phyloP scores from a whole-genome alignment of 2,329 filamentous ascomycete species.

The Ascochyta fabae region DNA sequence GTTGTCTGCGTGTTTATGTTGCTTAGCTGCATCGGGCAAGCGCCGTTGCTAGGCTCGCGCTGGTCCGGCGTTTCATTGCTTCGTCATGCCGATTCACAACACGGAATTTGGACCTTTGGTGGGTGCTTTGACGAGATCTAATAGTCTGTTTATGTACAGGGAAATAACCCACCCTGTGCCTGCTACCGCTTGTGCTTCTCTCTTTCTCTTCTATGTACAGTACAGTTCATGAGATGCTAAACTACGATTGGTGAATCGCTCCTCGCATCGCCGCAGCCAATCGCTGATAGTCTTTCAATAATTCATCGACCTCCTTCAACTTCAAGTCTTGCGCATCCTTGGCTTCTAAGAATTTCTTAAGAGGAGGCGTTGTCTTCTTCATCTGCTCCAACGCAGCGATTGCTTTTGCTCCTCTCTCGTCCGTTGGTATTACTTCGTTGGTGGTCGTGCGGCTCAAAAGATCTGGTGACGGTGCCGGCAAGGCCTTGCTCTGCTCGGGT shows the following conservation, averaged over 20 bases:
- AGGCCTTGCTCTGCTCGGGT: constrained; percentile 38
- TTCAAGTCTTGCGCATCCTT: constrained; percentile 54
- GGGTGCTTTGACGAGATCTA: not conserved
- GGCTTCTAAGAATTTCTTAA: constrained; percentile 56
- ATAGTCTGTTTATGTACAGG: not conserved
- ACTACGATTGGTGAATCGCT: constrained; percentile 46
- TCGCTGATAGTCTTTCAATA: constrained; percentile 53
- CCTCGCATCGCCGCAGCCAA: constrained; percentile 53
- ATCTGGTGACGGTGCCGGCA: constrained; percentile 30
- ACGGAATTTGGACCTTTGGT: not conserved
- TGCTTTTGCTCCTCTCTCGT: constrained; percentile 50
- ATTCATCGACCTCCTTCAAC: constrained; percentile 57
- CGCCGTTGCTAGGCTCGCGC: constrained; percentile 9
- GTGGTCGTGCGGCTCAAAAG: constrained; percentile 26
- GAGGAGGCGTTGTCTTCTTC: constrained; percentile 54
- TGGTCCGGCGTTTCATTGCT: constrained; percentile 2
- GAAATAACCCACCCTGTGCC: not conserved
- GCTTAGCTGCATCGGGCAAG: constrained; percentile 8
- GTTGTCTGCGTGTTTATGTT: constrained; percentile 6
- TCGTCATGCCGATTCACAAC: constrained; percentile 5
- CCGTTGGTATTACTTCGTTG: constrained; percentile 28
- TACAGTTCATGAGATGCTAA: not conserved
- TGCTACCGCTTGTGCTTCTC: not conserved
- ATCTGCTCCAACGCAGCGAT: constrained; percentile 53
- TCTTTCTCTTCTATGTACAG: not conserved